A percentile compares a stretch with the other conserved stretches of the same genome.
Conservation (phyloP, 192 early-diverging fungal species). For the Podila clonocystis region DNA sequence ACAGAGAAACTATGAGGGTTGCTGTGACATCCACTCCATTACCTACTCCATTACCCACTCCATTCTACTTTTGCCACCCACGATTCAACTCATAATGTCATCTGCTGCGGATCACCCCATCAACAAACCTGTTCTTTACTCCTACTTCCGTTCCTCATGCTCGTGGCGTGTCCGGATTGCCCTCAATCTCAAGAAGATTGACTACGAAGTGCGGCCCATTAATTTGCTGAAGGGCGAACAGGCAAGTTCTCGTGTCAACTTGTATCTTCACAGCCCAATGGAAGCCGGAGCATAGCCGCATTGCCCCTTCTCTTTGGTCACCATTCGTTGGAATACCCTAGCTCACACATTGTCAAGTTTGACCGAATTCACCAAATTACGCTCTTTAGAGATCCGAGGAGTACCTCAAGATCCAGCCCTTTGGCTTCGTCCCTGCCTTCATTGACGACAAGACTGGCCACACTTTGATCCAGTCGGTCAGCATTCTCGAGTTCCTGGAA, state of each 20-base stretch:
- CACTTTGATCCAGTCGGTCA: constrained; percentile 71
- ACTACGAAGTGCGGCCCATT: constrained; percentile 70
- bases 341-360: too few species aligned
- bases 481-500: constrained; percentile 92
- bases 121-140: constrained; percentile 69
- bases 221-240: constrained; percentile 84
- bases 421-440: constrained; percentile 74
- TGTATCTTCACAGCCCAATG: neutral
- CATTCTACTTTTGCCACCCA: neutral
- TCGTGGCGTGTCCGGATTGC: constrained; percentile 81
- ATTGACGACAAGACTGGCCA: constrained; percentile 64
- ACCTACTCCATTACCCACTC: neutral
- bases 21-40: neutral
- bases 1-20: neutral
- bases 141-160: constrained; percentile 82
- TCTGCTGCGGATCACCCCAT: neutral
- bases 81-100: constrained; percentile 9
- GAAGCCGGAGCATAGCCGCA: too few species aligned
- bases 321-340: neutral
- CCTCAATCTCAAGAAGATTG: constrained; percentile 80
- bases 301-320: neutral
- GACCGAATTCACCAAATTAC: neutral
- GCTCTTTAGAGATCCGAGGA: constrained; percentile 54
- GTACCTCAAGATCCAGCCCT: constrained; percentile 75
- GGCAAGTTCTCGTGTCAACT: constrained; percentile 25